Percentiles rank a stretch among this genome's conserved stretches.
Evolutionary conservation across 192 early-diverging fungal genomes (phyloP).

Genomic region (Glomus cerebriforme): DNA sequence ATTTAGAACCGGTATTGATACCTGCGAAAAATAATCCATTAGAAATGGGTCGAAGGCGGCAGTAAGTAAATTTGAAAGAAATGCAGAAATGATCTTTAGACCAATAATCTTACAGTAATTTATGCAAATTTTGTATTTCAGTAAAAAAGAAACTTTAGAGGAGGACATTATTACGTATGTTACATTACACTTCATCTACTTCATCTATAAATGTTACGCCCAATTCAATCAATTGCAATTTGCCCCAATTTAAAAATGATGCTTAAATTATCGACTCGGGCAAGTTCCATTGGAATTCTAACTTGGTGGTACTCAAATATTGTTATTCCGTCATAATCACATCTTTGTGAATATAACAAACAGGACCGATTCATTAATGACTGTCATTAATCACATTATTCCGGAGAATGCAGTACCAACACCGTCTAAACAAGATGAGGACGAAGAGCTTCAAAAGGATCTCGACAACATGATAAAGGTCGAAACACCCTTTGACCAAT

Average conservation of each 20-base stretch:
- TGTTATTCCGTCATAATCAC: not conserved
- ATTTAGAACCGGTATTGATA: constrained; percentile 9
- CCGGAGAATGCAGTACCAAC: not conserved
- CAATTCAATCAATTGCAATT: too few relatives aligned
- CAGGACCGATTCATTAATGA: not conserved
- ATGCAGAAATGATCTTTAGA: too few relatives aligned
- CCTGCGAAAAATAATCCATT: constrained; percentile 13
- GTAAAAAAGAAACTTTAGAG: not conserved
- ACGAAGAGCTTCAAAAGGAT: not conserved
- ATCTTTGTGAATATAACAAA: not conserved
- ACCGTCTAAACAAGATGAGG: not conserved
- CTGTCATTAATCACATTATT: not conserved
- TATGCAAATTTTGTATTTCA: not conserved
- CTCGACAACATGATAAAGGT: not conserved
- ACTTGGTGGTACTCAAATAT: too few relatives aligned
- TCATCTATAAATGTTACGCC: too few relatives aligned
- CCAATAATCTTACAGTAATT: too few relatives aligned
- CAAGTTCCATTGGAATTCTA: too few relatives aligned
- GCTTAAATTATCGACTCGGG: too few relatives aligned
- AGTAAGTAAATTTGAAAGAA: not conserved
- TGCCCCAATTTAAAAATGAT: too few relatives aligned
- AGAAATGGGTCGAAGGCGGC: constrained; percentile 3
- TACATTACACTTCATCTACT: not conserved
- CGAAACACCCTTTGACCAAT: not conserved
- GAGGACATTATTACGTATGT: not conserved